A percentile compares a stretch with the other conserved stretches of the same genome.
Conservation (phyloP, 1,139 yeast genomes). For the Debaryomyces sp. region DNA sequence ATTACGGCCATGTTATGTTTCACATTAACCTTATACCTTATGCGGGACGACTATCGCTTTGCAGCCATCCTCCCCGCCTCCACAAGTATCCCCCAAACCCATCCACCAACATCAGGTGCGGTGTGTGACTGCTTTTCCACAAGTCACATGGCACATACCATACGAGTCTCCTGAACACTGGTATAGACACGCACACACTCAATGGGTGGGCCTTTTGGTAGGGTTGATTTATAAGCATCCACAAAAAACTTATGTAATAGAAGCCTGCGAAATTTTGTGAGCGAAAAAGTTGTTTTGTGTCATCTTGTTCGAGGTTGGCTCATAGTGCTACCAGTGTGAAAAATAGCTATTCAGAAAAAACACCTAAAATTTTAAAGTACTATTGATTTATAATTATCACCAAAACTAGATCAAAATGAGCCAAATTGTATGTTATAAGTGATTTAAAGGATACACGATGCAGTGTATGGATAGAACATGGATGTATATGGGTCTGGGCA, state of each 20-base stretch:
- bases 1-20: neutral
- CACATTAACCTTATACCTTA: neutral
- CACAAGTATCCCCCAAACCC: neutral
- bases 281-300: constrained; percentile 5
- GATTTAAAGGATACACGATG: neutral
- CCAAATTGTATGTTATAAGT: constrained; percentile 31
- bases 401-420: constrained; percentile 35
- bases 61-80: neutral
- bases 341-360: constrained; percentile 15
- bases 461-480: neutral
- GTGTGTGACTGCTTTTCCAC: neutral
- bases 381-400: constrained; percentile 20
- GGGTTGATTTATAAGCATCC: neutral
- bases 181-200: neutral
- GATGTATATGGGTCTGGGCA: neutral
- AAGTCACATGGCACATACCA: neutral
- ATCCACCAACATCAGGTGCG: neutral
- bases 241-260: neutral
- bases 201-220: neutral
- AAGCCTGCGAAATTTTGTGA: neutral
- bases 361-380: constrained; percentile 20
- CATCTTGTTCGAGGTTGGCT: constrained; percentile 9
- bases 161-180: neutral
- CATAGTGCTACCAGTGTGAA: constrained; percentile 10
- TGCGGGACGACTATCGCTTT: neutral